Conservation (phyloP, 306 rosid genomes). For the Ammopiptanthus mongolicus region DNA sequence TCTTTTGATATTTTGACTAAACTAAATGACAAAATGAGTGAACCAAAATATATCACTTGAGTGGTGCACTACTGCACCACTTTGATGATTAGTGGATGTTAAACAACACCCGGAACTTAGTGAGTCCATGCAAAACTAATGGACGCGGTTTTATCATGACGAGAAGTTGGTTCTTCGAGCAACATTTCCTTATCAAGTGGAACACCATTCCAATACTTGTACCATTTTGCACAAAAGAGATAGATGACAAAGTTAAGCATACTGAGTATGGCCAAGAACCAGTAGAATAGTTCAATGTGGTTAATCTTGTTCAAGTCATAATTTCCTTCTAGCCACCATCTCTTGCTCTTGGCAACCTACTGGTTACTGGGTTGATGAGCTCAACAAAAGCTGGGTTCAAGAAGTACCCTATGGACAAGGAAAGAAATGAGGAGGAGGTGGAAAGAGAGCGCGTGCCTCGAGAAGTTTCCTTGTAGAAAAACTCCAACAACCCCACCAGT, state of each 20-base stretch:
- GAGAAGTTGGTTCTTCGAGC: neutral
- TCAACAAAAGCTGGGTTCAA: slow-evolving; percentile 44
- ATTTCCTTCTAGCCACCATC: slow-evolving; percentile 51
- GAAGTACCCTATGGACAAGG: slow-evolving; percentile 48
- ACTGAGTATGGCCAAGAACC: slow-evolving; percentile 51
- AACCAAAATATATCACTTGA: no score
- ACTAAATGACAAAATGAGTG: no score
- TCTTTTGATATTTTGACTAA: no score
- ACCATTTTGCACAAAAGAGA: slow-evolving; percentile 50
- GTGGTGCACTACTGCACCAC: no score
- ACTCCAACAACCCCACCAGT: slow-evolving; percentile 47
- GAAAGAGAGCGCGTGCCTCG: slow-evolving; percentile 45
- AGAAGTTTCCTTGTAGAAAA: slow-evolving; percentile 57
- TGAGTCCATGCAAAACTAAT: no score
- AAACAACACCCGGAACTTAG: no score
- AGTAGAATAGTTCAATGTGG: slow-evolving; percentile 39
- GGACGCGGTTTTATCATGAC: slow-evolving; percentile 2
- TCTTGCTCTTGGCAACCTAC: slow-evolving; percentile 26
- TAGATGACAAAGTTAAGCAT: slow-evolving; percentile 34
- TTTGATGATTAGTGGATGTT: no score
- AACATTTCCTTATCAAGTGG: slow-evolving; percentile 5
- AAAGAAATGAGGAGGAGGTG: slow-evolving; percentile 44
- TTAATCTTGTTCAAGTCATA: slow-evolving; percentile 39
- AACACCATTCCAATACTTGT: slow-evolving; percentile 38
- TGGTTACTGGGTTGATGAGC: slow-evolving; percentile 31